These are phyloP conservation scores for Metrosideros polymorpha DNA, from an alignment of 441 rosid genomes.

Conservation along the genomic window DNA sequence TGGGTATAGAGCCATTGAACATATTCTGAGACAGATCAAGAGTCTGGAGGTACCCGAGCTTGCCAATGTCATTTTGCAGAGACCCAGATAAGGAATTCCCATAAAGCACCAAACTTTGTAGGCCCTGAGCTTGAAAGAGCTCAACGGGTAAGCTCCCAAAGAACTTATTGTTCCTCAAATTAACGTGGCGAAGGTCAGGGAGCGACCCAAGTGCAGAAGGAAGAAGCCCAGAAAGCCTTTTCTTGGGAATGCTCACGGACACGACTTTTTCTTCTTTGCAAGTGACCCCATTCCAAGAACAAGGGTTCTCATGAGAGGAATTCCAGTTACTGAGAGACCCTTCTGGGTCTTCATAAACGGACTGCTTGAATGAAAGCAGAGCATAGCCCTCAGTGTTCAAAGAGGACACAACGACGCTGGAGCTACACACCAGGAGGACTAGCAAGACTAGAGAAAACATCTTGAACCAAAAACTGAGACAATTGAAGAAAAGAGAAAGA, in stretches of 20 bases:
- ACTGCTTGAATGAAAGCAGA: conserved; percentile 62
- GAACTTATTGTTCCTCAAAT: conserved; percentile 70
- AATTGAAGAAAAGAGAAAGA: not conserved
- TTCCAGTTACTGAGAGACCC: conserved; percentile 85
- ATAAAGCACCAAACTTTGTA: conserved; percentile 86
- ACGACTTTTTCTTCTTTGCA: conserved; percentile 75
- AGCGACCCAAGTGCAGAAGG: conserved; percentile 76
- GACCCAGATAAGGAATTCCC: conserved; percentile 80
- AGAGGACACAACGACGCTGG: conserved; percentile 13
- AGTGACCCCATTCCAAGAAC: conserved; percentile 92
- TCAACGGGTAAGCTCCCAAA: conserved; percentile 57
- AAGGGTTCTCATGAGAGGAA: conserved; percentile 61
- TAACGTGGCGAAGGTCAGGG: conserved; percentile 73
- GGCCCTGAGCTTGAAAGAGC: conserved; percentile 67
- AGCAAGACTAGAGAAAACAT: conserved; percentile 23
- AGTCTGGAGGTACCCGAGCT: conserved; percentile 62
- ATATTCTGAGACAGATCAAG: conserved; percentile 83
- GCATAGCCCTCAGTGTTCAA: conserved; percentile 67
- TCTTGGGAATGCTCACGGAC: conserved; percentile 78
- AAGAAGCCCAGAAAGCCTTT: conserved; percentile 67
- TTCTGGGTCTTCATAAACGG: conserved; percentile 60
- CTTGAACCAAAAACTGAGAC: not conserved
- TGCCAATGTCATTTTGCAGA: conserved; percentile 57
- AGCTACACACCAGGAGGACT: conserved; percentile 29
- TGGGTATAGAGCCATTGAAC: conserved; percentile 67